A percentile compares a stretch with the other conserved stretches of the same genome.
These are phyloP conservation scores for Xylaria sp. DNA, from an alignment of 2,329 filamentous ascomycete species.

Conservation along the genomic window DNA sequence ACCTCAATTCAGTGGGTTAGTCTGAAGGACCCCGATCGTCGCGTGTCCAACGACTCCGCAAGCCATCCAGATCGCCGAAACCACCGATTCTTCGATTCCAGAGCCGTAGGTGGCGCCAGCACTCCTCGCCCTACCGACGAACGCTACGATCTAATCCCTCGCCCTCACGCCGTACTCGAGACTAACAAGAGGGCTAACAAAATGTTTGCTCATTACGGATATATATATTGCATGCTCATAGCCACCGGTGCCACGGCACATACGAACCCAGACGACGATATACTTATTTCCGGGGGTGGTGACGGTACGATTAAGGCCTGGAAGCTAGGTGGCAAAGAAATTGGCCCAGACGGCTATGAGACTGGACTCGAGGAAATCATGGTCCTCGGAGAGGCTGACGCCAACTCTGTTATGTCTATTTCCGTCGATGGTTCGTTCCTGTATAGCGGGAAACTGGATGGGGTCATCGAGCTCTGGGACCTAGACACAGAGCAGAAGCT, in stretches of 20 bases:
- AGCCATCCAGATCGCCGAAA: conserved; percentile 80
- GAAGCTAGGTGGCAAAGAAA: conserved; percentile 67
- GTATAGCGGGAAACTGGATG: conserved; percentile 88
- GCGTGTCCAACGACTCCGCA: conserved; percentile 70
- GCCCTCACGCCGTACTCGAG: conserved; percentile 72
- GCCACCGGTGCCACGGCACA: conserved; percentile 75
- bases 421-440: conserved; percentile 91
- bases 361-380: conserved; percentile 77
- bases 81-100: conserved; percentile 93
- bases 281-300: conserved; percentile 89
- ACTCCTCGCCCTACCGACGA: conserved; percentile 78
- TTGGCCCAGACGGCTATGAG: conserved; percentile 62
- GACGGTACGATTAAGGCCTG: conserved; percentile 97
- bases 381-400: conserved; percentile 69
- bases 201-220: conserved; percentile 94
- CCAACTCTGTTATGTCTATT: conserved; percentile 77
- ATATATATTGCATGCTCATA: conserved; percentile 95
- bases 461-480: conserved; percentile 95
- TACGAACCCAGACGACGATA: conserved; percentile 78
- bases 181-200: conserved; percentile 83
- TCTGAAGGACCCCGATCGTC: conserved; percentile 70
- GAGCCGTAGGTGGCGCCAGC: conserved; percentile 82
- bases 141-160: conserved; percentile 65
- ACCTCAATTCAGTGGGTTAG: conserved; percentile 95
- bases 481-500: conserved; percentile 92